These are phyloP conservation scores for Tuber brumale DNA, from an alignment of 495 filamentous ascomycete genomes.

Conservation along the genomic window DNA sequence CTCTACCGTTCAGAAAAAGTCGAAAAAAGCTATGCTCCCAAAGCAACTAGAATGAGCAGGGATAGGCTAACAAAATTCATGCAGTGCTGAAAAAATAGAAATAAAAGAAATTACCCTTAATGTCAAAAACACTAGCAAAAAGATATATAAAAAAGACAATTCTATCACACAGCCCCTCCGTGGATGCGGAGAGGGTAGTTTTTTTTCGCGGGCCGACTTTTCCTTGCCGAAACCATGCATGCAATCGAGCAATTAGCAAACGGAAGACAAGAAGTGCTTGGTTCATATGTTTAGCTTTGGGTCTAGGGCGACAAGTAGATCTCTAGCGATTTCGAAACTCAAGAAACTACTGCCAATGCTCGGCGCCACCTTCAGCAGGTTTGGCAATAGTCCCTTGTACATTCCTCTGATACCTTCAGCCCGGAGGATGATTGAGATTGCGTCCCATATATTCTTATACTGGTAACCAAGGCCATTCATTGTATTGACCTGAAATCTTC, in stretches of 20 bases:
- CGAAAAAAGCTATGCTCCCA: background rate
- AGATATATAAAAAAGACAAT: background rate
- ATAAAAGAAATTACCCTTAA: constrained; percentile 2
- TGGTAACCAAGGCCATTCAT: constrained; percentile 98
- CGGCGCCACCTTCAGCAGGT: constrained; percentile 91
- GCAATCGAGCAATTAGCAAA: background rate
- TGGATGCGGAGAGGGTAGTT: background rate
- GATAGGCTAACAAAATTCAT: background rate
- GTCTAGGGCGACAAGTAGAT: constrained; percentile 49
- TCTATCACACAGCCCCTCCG: constrained; percentile 2
- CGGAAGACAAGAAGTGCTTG: background rate
- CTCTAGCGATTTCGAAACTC: constrained; percentile 87
- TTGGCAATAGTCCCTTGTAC: constrained; percentile 90
- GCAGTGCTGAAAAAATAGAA: background rate
- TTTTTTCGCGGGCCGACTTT: background rate
- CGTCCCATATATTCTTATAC: constrained; percentile 81
- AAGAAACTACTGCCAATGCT: constrained; percentile 99
- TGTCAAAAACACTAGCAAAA: background rate
- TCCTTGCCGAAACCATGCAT: background rate
- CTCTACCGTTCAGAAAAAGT: background rate
- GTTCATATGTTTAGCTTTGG: constrained; percentile 3
- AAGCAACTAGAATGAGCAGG: background rate
- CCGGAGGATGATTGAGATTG: constrained; percentile 68
- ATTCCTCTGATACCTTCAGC: constrained; percentile 71
- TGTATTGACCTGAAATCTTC: constrained; percentile 96